These are phyloP conservation scores for Rubus idaeus DNA, from an alignment of 306 rosid species.

Conservation along the genomic window DNA sequence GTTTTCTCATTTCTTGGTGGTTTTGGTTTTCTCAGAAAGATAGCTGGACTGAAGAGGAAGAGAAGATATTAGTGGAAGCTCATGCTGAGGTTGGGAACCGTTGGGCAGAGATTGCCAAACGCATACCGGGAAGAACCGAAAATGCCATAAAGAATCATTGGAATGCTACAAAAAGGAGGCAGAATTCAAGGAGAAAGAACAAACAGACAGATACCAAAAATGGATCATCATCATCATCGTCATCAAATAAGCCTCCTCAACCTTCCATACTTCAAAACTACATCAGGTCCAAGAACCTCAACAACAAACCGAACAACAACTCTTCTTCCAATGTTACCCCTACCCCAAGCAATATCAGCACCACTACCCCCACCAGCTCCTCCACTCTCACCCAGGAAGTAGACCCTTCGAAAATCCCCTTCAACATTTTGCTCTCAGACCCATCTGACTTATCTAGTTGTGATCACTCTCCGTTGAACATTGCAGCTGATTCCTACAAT, in stretches of 20 bases:
- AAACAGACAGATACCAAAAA: constrained; percentile 34
- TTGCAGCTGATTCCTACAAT: constrained; percentile 8
- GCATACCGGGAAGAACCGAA: constrained; percentile 77
- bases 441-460: constrained; percentile 36
- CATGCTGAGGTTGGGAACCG: constrained; percentile 70
- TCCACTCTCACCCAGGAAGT: constrained; percentile 17
- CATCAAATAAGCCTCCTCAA: constrained; percentile 43
- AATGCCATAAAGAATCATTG: constrained; percentile 91
- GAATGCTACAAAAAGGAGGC: constrained; percentile 91
- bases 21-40: constrained; percentile 52
- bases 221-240: not conserved
- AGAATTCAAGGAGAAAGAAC: constrained; percentile 71
- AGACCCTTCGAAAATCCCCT: constrained; percentile 8
- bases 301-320: not conserved
- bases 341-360: not conserved
- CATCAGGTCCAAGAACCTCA: constrained; percentile 40
- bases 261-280: constrained; percentile 75
- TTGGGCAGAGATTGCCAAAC: constrained; percentile 88
- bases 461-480: constrained; percentile 18
- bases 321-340: not conserved
- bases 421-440: constrained; percentile 21
- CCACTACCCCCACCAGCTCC: not conserved
- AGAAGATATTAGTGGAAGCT: constrained; percentile 56
- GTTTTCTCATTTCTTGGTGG: constrained; percentile 17
- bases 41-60: constrained; percentile 81